Evolutionary conservation across 2,329 filamentous ascomycete species (phyloP).

Genomic region (Curvularia spicifera): DNA sequence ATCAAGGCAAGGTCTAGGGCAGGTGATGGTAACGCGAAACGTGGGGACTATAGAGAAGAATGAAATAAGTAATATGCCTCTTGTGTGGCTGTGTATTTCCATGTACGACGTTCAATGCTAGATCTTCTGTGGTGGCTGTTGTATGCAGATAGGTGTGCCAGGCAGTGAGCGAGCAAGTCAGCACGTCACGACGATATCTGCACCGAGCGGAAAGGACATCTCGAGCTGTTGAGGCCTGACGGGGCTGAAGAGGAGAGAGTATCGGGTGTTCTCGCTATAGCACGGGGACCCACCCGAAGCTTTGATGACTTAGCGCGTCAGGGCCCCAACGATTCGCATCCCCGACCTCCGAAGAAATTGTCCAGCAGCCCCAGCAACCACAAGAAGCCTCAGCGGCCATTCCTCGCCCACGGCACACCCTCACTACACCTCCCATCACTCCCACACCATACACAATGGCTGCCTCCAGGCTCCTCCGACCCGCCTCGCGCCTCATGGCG

Average conservation of each 20-base stretch:
- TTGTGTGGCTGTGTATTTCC: neutral
- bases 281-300: constrained; percentile 16
- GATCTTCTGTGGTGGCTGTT: neutral
- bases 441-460: constrained; percentile 55
- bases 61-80: constrained; percentile 12
- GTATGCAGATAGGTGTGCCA: neutral
- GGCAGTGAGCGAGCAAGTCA: neutral
- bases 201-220: neutral
- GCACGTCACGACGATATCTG: neutral
- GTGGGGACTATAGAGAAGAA: constrained; percentile 13
- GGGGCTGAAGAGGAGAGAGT: constrained; percentile 2
- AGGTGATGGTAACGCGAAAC: constrained; percentile 33
- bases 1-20: constrained; percentile 22
- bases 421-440: constrained; percentile 26
- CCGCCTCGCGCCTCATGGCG: constrained; percentile 67
- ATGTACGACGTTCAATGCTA: neutral
- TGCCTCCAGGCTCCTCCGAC: constrained; percentile 67
- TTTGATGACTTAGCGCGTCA: constrained; percentile 19
- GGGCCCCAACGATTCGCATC: constrained; percentile 28
- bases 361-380: constrained; percentile 35
- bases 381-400: constrained; percentile 32
- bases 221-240: neutral
- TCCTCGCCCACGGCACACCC: constrained; percentile 32
- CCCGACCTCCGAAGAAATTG: constrained; percentile 35
- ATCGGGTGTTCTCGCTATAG: constrained; percentile 20